Base-by-base conservation (phyloP, 176 grass and related monocot species). In the Guadua angustifolia region DNA sequence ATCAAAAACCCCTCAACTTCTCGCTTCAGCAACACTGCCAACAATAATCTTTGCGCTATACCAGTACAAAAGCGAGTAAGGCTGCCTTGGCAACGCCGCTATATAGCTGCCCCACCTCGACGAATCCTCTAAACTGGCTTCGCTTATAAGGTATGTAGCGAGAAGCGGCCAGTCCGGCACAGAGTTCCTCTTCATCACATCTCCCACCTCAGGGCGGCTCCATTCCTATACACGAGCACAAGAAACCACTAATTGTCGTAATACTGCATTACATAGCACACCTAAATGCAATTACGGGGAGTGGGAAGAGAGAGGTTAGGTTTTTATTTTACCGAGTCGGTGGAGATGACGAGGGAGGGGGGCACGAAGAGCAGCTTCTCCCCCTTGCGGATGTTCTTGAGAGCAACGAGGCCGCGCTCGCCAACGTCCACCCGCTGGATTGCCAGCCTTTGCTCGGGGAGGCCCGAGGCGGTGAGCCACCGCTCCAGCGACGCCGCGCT, bases 281-380 rank as follows among this genome's bases (percentile, higher is more conserved):
- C 3, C 64, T 63, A 40, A 83, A 83, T 62, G 2, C 19, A 7
- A 3, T 52, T 9, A 29, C 18, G 19, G 9, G 9, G 3, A 39
- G n/a, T 18, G 43, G 56, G 13, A 60, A 51, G 29, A 6, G 2
- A 59, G 33, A 78, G 11, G 12, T 1, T 22, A 74, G 4, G 8
- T 40, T n/a, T 66, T n/a, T 55, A 79, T 59, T 22, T 61, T 84
- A 99, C 96, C 65, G 96, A 95, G 29, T 94, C 89, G 19, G 91
- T 85, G 18, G 89, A 88, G 69, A 99, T 94, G 69, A 99, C 89
- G n/a, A 99, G 89, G 25, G 96, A 73, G 60, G 93, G 96, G 38
- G 96, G 96, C 81, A 99, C 96, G 73, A 99, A 95, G 63, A 99
- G 96, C 63, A 99, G 83, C 69, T 99, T 99, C 96, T 99, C 93